A percentile compares a stretch with the other conserved stretches of the same genome.
phyloP scores from a whole-genome alignment of 75 land plant genomes.

The Picea sitchensis region DNA sequence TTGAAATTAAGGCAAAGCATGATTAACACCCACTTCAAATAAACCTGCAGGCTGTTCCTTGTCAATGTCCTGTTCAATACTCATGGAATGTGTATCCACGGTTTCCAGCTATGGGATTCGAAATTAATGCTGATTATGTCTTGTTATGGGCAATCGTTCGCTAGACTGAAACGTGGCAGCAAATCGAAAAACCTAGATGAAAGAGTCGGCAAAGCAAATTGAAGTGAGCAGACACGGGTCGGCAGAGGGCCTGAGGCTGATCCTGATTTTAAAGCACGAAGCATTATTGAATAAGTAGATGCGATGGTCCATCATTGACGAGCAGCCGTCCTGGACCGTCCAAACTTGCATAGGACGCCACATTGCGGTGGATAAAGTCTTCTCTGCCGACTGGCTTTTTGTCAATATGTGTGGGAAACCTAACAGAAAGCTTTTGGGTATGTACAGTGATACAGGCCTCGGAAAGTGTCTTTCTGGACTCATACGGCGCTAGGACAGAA shows the following conservation, averaged over 20 bases:
- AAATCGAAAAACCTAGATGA: too few relatives aligned
- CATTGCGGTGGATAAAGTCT: not conserved
- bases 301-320: not conserved
- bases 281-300: not conserved
- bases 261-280: not conserved
- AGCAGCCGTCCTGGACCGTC: constrained; percentile 8
- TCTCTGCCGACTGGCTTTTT: not conserved
- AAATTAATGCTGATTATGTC: too few relatives aligned
- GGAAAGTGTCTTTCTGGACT: constrained; percentile 5
- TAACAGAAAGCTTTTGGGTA: not conserved
- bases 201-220: too few relatives aligned
- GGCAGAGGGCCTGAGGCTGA: not conserved
- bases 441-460: not conserved
- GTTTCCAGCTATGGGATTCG: too few relatives aligned
- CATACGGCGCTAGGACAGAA: not conserved
- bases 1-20: too few relatives aligned
- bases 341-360: constrained; percentile 3
- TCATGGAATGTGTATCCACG: too few relatives aligned
- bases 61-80: too few relatives aligned
- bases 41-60: too few relatives aligned
- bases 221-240: not conserved
- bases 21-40: too few relatives aligned
- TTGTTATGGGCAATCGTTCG: too few relatives aligned
- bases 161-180: too few relatives aligned
- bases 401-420: too few relatives aligned